Evolutionary conservation across 2,329 filamentous ascomycete genomes (phyloP).

Genomic region (Plenodomus lindquistii): DNA sequence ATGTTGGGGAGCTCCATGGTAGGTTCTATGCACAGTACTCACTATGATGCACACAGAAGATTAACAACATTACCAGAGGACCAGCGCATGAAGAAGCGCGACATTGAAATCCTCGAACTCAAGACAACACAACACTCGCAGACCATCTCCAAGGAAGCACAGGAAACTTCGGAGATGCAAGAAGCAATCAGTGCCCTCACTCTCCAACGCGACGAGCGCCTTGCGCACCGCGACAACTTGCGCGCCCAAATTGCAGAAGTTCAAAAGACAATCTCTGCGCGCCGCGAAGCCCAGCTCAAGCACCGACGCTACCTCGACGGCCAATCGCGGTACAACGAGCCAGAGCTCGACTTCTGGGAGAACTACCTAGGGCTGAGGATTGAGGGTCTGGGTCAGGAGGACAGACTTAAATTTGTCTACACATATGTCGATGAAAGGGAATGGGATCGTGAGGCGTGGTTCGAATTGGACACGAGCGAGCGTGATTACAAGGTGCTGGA

Average conservation of each 20-base stretch:
- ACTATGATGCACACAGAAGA: neutral
- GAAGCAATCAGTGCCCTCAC: constrained; percentile 61
- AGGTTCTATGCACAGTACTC: constrained; percentile 37
- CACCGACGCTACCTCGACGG: constrained; percentile 76
- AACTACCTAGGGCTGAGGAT: constrained; percentile 86
- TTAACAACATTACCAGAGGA: constrained; percentile 66
- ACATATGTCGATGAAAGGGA: constrained; percentile 83
- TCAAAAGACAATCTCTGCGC: constrained; percentile 70
- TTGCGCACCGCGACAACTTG: constrained; percentile 59
- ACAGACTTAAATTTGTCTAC: constrained; percentile 88
- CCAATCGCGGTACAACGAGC: constrained; percentile 85
- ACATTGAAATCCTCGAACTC: constrained; percentile 79
- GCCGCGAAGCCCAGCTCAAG: constrained; percentile 71
- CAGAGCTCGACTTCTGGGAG: constrained; percentile 96
- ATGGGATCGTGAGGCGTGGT: constrained; percentile 89
- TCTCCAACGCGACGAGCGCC: constrained; percentile 59
- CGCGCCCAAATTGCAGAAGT: constrained; percentile 64
- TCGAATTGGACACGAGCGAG: constrained; percentile 81
- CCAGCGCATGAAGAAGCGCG: constrained; percentile 83
- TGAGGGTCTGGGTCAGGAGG: constrained; percentile 82
- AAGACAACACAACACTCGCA: constrained; percentile 73
- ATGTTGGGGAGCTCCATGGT: constrained; percentile 89
- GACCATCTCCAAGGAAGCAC: constrained; percentile 74
- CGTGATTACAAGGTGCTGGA: constrained; percentile 85
- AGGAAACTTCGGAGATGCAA: constrained; percentile 70